Conservation (phyloP, 345 rosid genomes). For the Dipteronia sinensis region DNA sequence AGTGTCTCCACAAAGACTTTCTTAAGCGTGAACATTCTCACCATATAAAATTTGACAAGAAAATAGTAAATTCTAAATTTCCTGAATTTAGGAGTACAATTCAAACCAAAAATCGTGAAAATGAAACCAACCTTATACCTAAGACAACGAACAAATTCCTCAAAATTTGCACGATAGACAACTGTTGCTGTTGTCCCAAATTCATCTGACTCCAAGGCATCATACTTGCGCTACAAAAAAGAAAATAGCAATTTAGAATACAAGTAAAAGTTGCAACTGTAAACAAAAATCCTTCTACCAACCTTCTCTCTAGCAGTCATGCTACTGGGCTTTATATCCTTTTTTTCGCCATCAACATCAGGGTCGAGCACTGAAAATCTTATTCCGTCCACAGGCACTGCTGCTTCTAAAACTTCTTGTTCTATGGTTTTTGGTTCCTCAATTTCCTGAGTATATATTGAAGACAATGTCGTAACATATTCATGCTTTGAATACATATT, state of each 20-base stretch:
- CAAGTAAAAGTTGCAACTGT: conserved; percentile 12
- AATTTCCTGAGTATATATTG: conserved; percentile 38
- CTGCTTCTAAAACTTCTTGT: conserved; percentile 69
- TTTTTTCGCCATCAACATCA: conserved; percentile 35
- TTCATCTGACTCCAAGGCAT: conserved; percentile 42
- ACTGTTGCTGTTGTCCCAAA: conserved; percentile 32
- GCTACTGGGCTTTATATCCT: conserved; percentile 21
- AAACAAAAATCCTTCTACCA: conserved; percentile 24
- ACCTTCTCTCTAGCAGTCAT: conserved; percentile 65
- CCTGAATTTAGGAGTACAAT: conserved; percentile 3
- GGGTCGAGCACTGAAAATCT: conserved; percentile 56
- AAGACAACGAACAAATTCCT: conserved; percentile 67
- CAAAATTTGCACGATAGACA: conserved; percentile 86
- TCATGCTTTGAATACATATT: neutral
- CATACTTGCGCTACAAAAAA: conserved; percentile 59
- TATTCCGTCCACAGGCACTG: conserved; percentile 63
- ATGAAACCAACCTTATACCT: conserved; percentile 75
- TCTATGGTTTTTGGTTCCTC: conserved; percentile 52
- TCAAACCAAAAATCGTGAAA: neutral
- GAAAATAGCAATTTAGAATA: conserved; percentile 25
- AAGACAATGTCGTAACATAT: conserved; percentile 2
- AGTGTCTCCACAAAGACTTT: conserved; percentile 1
- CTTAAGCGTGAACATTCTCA: neutral
- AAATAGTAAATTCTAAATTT: neutral
- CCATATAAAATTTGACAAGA: neutral